Percentiles rank a stretch among this genome's conserved stretches.
phyloP scores from a whole-genome alignment of 2,329 filamentous ascomycete genomes.

The Pezicula neosporulosa region DNA sequence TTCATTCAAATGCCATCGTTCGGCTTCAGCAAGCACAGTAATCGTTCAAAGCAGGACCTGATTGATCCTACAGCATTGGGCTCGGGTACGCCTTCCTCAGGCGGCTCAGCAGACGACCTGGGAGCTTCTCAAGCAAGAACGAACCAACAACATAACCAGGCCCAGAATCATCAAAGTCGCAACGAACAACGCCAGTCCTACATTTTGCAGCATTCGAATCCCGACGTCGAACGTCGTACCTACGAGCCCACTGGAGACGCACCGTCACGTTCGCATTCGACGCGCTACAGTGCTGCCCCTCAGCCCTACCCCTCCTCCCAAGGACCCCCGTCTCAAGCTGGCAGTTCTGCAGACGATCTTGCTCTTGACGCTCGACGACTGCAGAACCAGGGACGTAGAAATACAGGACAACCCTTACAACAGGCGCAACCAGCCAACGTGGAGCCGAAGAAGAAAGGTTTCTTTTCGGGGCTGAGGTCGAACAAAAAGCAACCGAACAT shows the following conservation, averaged over 20 bases:
- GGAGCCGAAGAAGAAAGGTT: slow-evolving; percentile 25
- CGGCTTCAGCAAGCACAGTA: slow-evolving; percentile 26
- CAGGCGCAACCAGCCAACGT: slow-evolving; percentile 13
- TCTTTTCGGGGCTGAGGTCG: slow-evolving; percentile 28
- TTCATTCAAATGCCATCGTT: slow-evolving; percentile 26
- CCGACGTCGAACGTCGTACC: slow-evolving; percentile 12
- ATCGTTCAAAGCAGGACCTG: slow-evolving; percentile 30
- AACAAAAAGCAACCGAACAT: slow-evolving; percentile 21
- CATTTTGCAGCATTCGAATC: slow-evolving; percentile 1
- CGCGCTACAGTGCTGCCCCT: slow-evolving; percentile 19
- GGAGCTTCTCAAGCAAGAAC: slow-evolving; percentile 6
- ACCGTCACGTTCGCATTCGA: slow-evolving; percentile 23
- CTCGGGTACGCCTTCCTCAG: slow-evolving; percentile 6
- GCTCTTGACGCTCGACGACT: slow-evolving; percentile 16
- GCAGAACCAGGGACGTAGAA: slow-evolving; percentile 11
- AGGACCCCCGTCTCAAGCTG: slow-evolving; percentile 2
- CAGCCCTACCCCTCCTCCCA: slow-evolving; percentile 11
- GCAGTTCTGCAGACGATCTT: slow-evolving; percentile 24
- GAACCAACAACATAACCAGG: slow-evolving; percentile 9
- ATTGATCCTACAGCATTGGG: slow-evolving; percentile 16
- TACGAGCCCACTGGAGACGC: slow-evolving; percentile 16
- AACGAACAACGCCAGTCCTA: slow-evolving; percentile 15
- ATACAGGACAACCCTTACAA: not conserved
- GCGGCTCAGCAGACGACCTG: slow-evolving; percentile 4
- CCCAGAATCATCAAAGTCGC: not conserved